Conservation (phyloP, 2,329 filamentous ascomycete genomes). For the Colletotrichum zoysiae region DNA sequence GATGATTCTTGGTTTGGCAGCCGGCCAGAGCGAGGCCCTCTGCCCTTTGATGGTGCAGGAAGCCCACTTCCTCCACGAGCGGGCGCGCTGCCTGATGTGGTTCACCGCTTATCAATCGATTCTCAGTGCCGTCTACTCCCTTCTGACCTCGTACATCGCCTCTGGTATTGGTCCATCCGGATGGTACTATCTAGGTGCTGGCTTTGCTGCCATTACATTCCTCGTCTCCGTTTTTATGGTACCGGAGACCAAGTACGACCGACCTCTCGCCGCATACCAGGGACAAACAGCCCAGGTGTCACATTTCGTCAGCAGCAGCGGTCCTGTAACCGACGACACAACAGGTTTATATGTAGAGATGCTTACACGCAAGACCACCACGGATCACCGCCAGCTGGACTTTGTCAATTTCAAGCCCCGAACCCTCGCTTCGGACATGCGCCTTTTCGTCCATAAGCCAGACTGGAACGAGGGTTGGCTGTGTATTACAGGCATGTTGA, state of each 20-base stretch:
- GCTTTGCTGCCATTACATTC: constrained; percentile 50
- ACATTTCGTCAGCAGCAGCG: constrained; percentile 36
- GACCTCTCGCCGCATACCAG: constrained; percentile 53
- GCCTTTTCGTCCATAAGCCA: constrained; percentile 53
- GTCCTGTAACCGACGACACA: constrained; percentile 42
- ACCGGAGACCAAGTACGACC: constrained; percentile 58
- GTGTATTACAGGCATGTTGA: constrained; percentile 46
- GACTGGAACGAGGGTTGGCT: constrained; percentile 52
- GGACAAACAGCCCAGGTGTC: constrained; percentile 44
- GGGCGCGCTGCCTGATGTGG: constrained; percentile 55
- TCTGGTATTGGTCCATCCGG: constrained; percentile 54
- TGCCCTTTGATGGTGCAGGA: constrained; percentile 57
- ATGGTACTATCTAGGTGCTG: constrained; percentile 58
- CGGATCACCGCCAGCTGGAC: constrained; percentile 48
- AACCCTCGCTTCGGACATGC: constrained; percentile 52
- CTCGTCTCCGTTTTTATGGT: constrained; percentile 54
- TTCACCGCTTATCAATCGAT: constrained; percentile 57
- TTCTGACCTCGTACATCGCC: constrained; percentile 58
- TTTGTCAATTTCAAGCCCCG: constrained; percentile 52
- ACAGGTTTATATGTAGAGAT: constrained; percentile 39
- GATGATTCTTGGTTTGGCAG: constrained; percentile 54
- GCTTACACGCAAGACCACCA: constrained; percentile 28
- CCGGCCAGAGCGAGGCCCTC: constrained; percentile 57
- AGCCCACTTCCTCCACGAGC: constrained; percentile 59
- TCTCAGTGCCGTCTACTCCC: constrained; percentile 52